phyloP scores from a whole-genome alignment of 805 yeast genomes.

The Metschnikowia amazonensis region DNA sequence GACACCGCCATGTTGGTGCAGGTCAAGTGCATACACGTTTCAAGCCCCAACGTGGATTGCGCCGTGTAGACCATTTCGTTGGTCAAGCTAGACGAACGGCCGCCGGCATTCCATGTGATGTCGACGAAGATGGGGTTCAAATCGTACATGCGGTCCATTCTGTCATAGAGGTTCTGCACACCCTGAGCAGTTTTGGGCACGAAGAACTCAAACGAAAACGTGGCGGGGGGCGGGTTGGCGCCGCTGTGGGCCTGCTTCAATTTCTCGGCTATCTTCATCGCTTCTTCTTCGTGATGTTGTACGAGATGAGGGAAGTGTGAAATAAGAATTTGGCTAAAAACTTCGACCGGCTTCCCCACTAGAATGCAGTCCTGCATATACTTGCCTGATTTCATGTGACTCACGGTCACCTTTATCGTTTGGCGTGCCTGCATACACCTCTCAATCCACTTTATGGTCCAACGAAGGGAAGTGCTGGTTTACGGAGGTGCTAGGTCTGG shows the following conservation, averaged over 20 bases:
- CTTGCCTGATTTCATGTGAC: conserved; percentile 5
- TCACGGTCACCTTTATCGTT: background rate
- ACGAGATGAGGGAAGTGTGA: background rate
- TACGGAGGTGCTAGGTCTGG: no score
- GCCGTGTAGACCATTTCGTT: conserved; percentile 90
- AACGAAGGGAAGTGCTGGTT: no score
- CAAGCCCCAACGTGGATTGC: conserved; percentile 84
- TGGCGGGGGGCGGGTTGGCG: conserved; percentile 47
- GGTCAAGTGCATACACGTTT: conserved; percentile 97
- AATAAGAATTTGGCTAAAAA: background rate
- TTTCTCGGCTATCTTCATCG: conserved; percentile 43
- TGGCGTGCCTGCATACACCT: background rate
- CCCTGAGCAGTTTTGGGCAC: conserved; percentile 98
- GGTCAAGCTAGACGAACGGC: conserved; percentile 75
- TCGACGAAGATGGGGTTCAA: conserved; percentile 89
- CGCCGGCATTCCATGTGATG: conserved; percentile 99
- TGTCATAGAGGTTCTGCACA: conserved; percentile 89
- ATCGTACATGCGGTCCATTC: conserved; percentile 97
- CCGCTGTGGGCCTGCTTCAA: conserved; percentile 39
- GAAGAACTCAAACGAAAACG: conserved; percentile 94
- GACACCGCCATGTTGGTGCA: conserved; percentile 90
- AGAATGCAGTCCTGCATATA: background rate
- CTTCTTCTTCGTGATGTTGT: background rate
- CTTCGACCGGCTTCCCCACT: background rate
- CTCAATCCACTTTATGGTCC: no score